phyloP scores from a whole-genome alignment of 495 filamentous ascomycete species.

The Penicillium daleae region DNA sequence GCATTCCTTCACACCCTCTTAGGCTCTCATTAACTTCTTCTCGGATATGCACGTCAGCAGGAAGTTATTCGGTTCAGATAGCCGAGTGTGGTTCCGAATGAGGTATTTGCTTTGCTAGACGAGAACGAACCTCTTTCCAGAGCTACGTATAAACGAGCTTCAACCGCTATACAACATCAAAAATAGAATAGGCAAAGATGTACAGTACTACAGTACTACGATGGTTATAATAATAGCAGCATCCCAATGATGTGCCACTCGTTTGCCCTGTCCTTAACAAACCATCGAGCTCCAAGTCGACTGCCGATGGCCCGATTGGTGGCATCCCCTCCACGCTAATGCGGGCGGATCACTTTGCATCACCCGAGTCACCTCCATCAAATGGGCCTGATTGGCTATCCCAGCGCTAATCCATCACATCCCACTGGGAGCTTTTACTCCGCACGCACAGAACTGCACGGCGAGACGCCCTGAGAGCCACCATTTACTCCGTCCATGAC shows the following conservation, averaged over 20 bases:
- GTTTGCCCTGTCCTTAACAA: background rate
- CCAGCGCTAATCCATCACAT: conserved; percentile 33
- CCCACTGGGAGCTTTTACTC: conserved; percentile 16
- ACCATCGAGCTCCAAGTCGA: background rate
- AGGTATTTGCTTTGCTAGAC: background rate
- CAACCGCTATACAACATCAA: background rate
- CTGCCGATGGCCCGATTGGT: background rate
- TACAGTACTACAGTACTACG: background rate
- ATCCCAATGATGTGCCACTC: background rate
- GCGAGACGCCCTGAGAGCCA: conserved; percentile 15
- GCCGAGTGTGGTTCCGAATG: background rate
- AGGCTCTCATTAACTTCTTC: background rate
- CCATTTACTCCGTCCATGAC: conserved; percentile 9
- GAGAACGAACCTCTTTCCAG: background rate
- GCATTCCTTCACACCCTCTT: background rate
- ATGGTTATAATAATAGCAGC: background rate
- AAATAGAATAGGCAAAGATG: background rate
- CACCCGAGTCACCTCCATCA: conserved; percentile 22
- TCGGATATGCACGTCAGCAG: background rate
- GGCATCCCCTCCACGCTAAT: conserved; percentile 27
- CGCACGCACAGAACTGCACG: conserved; percentile 5
- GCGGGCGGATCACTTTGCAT: conserved; percentile 30
- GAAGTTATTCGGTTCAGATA: background rate
- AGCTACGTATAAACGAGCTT: background rate
- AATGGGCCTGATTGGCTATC: conserved; percentile 24